Conservation (phyloP, 257 asterid genomes). For the Echium plantagineum region DNA sequence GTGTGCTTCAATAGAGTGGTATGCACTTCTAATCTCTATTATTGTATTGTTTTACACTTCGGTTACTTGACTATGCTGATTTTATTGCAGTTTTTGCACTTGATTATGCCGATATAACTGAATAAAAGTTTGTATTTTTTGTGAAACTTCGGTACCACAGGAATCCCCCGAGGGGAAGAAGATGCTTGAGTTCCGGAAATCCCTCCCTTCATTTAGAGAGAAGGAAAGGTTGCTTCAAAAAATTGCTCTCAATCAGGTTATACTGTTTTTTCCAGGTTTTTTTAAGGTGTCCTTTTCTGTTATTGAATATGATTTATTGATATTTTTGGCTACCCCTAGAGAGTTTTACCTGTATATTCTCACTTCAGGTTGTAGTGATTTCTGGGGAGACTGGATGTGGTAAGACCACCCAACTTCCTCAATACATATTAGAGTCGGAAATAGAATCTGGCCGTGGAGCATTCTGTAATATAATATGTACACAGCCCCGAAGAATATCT, state of each 20-base stretch:
- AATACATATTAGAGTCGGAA: slow-evolving; percentile 84
- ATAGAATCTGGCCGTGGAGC: slow-evolving; percentile 99
- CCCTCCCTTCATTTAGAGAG: slow-evolving; percentile 89
- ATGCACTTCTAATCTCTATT: not conserved
- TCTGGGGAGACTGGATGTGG: slow-evolving; percentile 99
- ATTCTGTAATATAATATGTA: slow-evolving; percentile 89
- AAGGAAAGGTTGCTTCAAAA: slow-evolving; percentile 92
- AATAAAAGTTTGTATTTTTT: no score
- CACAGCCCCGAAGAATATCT: slow-evolving; percentile 97
- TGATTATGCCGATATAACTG: not conserved
- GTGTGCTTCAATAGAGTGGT: not conserved
- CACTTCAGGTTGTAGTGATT: slow-evolving; percentile 73
- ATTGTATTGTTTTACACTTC: not conserved
- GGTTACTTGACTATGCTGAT: not conserved
- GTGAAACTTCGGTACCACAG: slow-evolving; percentile 21
- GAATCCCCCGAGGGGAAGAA: slow-evolving; percentile 92
- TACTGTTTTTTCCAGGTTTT: not conserved
- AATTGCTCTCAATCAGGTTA: slow-evolving; percentile 89
- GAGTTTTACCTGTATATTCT: slow-evolving; percentile 12
- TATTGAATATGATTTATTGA: not conserved
- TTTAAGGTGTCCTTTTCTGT: not conserved
- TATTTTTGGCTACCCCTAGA: slow-evolving; percentile 1
- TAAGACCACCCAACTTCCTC: slow-evolving; percentile 98
- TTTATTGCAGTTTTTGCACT: not conserved
- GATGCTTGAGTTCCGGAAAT: slow-evolving; percentile 74